These are phyloP conservation scores for Cladosporium phlei DNA, from an alignment of 2,329 filamentous ascomycete genomes.

Conservation along the genomic window DNA sequence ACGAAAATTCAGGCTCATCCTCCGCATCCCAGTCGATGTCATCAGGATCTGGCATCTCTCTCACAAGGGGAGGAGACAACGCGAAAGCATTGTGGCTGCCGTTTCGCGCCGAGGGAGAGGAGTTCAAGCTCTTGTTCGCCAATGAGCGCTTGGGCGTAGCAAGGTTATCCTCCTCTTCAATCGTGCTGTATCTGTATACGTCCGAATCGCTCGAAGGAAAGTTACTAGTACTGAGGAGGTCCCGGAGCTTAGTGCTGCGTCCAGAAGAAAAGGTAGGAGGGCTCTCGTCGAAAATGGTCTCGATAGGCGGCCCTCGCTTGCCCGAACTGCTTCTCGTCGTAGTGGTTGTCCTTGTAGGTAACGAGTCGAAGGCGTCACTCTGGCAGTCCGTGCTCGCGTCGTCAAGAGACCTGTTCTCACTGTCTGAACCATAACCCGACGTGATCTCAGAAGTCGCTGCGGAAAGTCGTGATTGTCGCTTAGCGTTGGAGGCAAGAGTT, in stretches of 20 bases:
- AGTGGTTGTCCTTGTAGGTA: slow-evolving; percentile 63
- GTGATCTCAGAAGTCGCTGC: slow-evolving; percentile 55
- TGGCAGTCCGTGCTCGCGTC: slow-evolving; percentile 75
- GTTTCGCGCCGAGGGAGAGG: slow-evolving; percentile 35
- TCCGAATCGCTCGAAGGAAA: slow-evolving; percentile 36
- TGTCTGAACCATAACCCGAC: slow-evolving; percentile 66
- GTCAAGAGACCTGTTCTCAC: slow-evolving; percentile 63
- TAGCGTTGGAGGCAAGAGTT: slow-evolving; percentile 13
- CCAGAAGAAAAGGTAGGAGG: slow-evolving; percentile 35
- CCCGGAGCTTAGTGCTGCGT: slow-evolving; percentile 38
- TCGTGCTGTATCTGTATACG: slow-evolving; percentile 41
- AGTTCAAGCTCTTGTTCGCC: slow-evolving; percentile 31
- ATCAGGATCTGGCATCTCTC: slow-evolving; percentile 34
- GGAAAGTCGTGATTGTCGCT: slow-evolving; percentile 43
- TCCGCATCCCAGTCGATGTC: slow-evolving; percentile 35
- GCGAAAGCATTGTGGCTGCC: slow-evolving; percentile 32
- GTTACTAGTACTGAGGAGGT: slow-evolving; percentile 45
- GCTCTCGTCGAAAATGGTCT: slow-evolving; percentile 78
- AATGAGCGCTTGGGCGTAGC: slow-evolving; percentile 44
- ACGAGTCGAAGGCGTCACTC: slow-evolving; percentile 74
- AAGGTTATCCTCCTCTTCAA: slow-evolving; percentile 48
- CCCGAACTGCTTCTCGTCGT: slow-evolving; percentile 63
- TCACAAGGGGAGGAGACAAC: slow-evolving; percentile 44
- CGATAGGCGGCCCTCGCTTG: slow-evolving; percentile 64
- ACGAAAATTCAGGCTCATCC: slow-evolving; percentile 24